phyloP scores from a whole-genome alignment of 129 eudicot species.

The Cynara cardunculus region DNA sequence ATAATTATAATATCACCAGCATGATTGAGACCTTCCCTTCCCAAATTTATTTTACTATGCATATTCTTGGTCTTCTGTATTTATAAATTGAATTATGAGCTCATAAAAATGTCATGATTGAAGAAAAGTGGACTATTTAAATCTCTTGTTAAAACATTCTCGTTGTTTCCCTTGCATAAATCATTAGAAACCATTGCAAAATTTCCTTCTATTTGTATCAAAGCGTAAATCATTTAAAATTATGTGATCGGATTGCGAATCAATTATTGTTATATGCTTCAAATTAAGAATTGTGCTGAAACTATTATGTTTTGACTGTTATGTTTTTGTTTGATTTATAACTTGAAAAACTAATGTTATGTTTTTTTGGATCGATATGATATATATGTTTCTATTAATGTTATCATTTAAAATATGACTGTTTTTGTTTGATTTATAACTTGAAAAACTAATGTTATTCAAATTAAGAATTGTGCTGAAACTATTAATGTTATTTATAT shows the following conservation, averaged over 20 bases:
- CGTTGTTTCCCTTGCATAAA: not conserved
- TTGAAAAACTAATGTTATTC: too few species aligned
- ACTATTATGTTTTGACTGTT: not conserved
- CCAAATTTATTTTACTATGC: not conserved
- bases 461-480: too few species aligned
- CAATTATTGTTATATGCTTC: not conserved
- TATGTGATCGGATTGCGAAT: not conserved
- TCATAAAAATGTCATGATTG: not conserved
- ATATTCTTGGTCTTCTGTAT: not conserved
- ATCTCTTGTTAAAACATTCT: not conserved
- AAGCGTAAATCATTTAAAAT: not conserved
- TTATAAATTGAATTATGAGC: constrained; percentile 16
- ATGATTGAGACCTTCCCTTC: constrained; percentile 24
- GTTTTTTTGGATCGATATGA: not conserved
- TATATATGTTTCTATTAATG: not conserved
- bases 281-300: not conserved
- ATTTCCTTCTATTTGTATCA: not conserved
- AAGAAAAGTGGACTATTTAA: not conserved
- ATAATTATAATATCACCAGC: constrained; percentile 14
- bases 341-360: too few species aligned
- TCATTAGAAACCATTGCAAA: too few species aligned
- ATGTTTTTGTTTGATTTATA: not conserved
- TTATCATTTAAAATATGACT: too few species aligned
- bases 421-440: too few species aligned
- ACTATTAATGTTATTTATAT: too few species aligned